phyloP scores from a whole-genome alignment of 176 grass and related monocot species.

The maize (Zea mays) region Zm-B73-REFERENCE-NAM-5.0 NC_050101.1:134125001-134125500 shows the following conservation, averaged over 20 bases:
- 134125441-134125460: slow-evolving; percentile 65
- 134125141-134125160: not conserved
- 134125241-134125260: not conserved
- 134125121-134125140: slow-evolving; percentile 6
- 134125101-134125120: not conserved
- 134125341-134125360: not conserved
- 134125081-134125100: not conserved
- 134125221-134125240: not conserved
- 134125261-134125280: not conserved
- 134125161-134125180: not conserved
- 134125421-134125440: slow-evolving; percentile 91
- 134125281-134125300: slow-evolving; percentile 16
- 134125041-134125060: not conserved
- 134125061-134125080: not conserved
- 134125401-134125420: slow-evolving; percentile 79
- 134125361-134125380: not conserved
- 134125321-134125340: not conserved
- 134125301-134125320: not conserved
- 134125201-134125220: not conserved
- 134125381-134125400: slow-evolving; percentile 62
- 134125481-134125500: slow-evolving; percentile 63
- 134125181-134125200: not conserved
- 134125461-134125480: slow-evolving; percentile 78
- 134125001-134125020: not conserved
- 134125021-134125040: not conserved